phyloP scores from a whole-genome alignment of 2,329 filamentous ascomycete genomes.

The Juglanconis juglandina region DNA sequence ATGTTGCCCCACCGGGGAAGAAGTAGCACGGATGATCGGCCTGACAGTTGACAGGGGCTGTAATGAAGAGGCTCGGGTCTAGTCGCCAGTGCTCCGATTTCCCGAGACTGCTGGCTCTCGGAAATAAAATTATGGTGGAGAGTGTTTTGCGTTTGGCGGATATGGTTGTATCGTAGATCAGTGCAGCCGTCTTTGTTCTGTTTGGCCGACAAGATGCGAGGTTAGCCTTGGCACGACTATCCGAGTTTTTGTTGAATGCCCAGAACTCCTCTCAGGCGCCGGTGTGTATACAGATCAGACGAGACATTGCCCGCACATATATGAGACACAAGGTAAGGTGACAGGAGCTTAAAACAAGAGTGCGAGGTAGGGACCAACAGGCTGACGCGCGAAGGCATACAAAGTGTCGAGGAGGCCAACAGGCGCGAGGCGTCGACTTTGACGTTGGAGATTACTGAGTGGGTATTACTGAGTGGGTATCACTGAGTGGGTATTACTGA shows the following conservation, averaged over 20 bases:
- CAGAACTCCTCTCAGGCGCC: not conserved
- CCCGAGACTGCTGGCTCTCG: conserved; percentile 1
- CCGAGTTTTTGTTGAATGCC: not conserved
- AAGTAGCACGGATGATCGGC: conserved; percentile 18
- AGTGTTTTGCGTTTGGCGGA: not conserved
- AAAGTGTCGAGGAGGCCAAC: not conserved
- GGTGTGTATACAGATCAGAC: not conserved
- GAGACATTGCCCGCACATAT: not conserved
- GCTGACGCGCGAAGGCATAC: not conserved
- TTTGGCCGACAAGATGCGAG: not conserved
- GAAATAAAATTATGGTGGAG: conserved; percentile 2
- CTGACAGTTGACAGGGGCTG: conserved; percentile 18
- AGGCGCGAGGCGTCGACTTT: not conserved
- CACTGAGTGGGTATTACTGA: not conserved
- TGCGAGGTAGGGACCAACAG: not conserved
- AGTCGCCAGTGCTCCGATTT: conserved; percentile 7
- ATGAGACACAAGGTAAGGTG: not conserved
- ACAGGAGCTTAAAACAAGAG: conserved; percentile 21
- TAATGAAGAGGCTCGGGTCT: conserved; percentile 6
- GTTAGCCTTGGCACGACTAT: not conserved
- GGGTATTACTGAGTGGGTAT: not conserved
- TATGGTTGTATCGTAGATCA: not conserved
- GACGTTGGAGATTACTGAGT: not conserved
- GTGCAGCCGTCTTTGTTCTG: not conserved
- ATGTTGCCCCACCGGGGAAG: conserved; percentile 17